A percentile compares a stretch with the other conserved stretches of the same genome.
Conservation (phyloP, 73 alveolate genomes). For the Tetrahymena malaccensis region DNA sequence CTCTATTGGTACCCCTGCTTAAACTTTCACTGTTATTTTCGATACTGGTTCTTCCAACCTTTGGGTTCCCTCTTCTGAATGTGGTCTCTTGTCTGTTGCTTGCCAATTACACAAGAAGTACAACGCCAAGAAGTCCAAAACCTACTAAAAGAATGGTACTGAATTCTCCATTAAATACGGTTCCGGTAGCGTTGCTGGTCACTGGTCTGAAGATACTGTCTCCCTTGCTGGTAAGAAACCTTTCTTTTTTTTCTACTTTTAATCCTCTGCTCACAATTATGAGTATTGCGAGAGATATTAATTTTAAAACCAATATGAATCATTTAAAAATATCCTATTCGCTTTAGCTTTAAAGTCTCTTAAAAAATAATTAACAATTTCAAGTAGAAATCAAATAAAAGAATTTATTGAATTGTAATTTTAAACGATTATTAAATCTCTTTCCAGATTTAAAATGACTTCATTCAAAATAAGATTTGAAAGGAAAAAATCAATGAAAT, state of each 20-base stretch:
- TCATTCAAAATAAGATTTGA: background rate
- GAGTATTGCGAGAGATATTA: background rate
- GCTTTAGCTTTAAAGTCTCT: too few species aligned
- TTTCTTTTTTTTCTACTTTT: background rate
- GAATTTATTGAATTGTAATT: too few species aligned
- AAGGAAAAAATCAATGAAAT: background rate
- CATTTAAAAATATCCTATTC: too few species aligned
- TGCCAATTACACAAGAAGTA: background rate
- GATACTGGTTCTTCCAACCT: slow-evolving; percentile 90
- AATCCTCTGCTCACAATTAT: background rate
- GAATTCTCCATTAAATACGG: background rate
- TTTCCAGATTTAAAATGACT: background rate
- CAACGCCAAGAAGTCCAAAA: background rate
- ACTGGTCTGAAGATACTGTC: slow-evolving; percentile 38
- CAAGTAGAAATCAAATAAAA: background rate
- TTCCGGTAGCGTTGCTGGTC: background rate
- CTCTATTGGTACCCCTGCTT: slow-evolving; percentile 73
- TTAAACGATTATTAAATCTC: background rate
- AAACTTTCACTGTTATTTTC: slow-evolving; percentile 65
- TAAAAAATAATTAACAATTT: background rate
- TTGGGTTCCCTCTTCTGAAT: slow-evolving; percentile 72
- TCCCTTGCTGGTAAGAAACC: slow-evolving; percentile 51
- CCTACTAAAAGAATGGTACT: background rate
- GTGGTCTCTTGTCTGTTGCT: slow-evolving; percentile 18
- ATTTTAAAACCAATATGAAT: too few species aligned